Conservation (phyloP, 805 yeast species). For the Teunomyces lycoperdinae region DNA sequence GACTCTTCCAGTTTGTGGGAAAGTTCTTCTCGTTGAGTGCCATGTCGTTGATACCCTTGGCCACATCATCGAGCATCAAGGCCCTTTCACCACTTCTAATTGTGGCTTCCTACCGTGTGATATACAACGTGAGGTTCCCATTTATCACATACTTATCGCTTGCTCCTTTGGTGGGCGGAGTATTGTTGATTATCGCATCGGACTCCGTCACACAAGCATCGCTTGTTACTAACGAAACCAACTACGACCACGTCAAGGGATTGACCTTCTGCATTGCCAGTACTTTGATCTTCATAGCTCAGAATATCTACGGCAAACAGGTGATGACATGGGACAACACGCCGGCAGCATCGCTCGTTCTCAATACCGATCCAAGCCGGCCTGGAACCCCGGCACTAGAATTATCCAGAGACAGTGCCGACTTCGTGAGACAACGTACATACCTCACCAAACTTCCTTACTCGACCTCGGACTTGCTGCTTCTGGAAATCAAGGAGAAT, state of each 20-base stretch:
- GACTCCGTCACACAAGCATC: conserved; percentile 17
- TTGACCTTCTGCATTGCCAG: conserved; percentile 65
- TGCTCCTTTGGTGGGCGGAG: conserved; percentile 52
- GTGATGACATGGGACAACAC: conserved; percentile 56
- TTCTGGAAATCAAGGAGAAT: conserved; percentile 16
- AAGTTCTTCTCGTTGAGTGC: conserved; percentile 63
- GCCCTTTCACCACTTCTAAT: conserved; percentile 64
- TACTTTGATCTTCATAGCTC: conserved; percentile 75
- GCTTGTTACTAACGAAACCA: conserved; percentile 13
- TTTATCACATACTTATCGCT: conserved; percentile 49
- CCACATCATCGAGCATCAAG: conserved; percentile 69
- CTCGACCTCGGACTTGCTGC: conserved; percentile 31
- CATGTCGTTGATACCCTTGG: conserved; percentile 61
- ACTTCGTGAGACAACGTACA: conserved; percentile 20
- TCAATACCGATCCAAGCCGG: conserved; percentile 16
- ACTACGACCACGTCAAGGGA: conserved; percentile 50
- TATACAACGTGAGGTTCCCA: conserved; percentile 51
- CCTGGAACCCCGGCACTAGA: neutral
- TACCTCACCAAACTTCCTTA: conserved; percentile 26
- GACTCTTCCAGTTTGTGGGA: conserved; percentile 63
- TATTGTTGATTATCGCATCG: conserved; percentile 44
- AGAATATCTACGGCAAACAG: conserved; percentile 82
- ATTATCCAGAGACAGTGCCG: neutral
- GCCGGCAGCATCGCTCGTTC: conserved; percentile 27
- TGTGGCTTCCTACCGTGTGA: conserved; percentile 51